Evolutionary conservation across 208 protist genomes (phyloP), one percentile per base, ranked within the genome.

Genomic region (Leishmania amazonensis): DNA sequence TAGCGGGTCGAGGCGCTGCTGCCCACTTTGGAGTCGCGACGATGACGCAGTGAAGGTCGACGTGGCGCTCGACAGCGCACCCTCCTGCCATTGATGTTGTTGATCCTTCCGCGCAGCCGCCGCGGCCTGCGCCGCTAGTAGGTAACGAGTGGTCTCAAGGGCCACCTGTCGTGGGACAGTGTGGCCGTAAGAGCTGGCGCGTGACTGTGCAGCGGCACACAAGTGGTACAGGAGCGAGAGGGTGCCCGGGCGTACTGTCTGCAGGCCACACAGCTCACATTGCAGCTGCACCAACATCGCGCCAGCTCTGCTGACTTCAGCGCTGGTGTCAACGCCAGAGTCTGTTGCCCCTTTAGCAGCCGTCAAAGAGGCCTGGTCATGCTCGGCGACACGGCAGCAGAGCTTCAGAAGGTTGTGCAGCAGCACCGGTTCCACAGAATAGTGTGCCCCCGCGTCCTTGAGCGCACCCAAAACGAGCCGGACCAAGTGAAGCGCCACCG

Each of bases 371-470:
- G 31, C 68, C 65, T 28, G 11, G 54, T 67, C 60, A 67, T 88
- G 80, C 79, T 93, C 90, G 6, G 84, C 71, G 1, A 90, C 73
- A 62, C 90, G 87, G 80, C 90, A 93, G 60, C 84, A 78, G 31
- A 93, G 82, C 76, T 91, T 91, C 74, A 90, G 78, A n/a, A 90
- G 73, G 80, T 77, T 82, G 76, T 91, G 86, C 35, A 91, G 76
- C 58, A 89, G 70, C 3, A 76, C 87, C 9, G 86, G 81, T 49
- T 89, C 87, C 42, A 84, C 78, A 28, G 58, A 11, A 53, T 28
- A 5, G 17, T 42, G 24, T 8, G 51, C n/a, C 1, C 65, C n/a
- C 53, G 42, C 58, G 40, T 49, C 53, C 47, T 76, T 49, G 51
- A 86, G 62, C 28, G 75, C 11, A 42, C 68, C n/a, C 57, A 83